phyloP scores from a whole-genome alignment of 139 green algal species.

The Volvox reticuliferus region DNA sequence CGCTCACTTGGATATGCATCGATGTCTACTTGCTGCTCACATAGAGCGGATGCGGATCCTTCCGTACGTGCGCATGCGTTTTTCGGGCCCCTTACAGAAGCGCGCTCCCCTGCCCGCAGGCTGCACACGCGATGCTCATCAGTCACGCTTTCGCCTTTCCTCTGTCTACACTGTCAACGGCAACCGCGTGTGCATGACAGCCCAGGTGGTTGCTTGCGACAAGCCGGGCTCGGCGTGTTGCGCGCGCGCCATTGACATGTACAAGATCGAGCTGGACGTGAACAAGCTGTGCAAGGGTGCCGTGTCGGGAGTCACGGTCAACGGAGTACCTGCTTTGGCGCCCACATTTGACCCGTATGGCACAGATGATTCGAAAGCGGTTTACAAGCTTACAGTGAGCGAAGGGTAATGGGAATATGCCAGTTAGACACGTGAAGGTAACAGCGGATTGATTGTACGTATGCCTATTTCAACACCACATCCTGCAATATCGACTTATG shows the following conservation, averaged over 20 bases:
- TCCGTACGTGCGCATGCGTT: too few relatives aligned
- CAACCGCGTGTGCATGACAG: constrained; percentile 30
- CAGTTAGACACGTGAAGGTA: too few relatives aligned
- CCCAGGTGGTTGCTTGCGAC: background rate
- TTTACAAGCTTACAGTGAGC: constrained; percentile 28
- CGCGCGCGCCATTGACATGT: constrained; percentile 20
- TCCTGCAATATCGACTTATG: too few relatives aligned
- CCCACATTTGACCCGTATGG: constrained; percentile 20
- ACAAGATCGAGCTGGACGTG: constrained; percentile 47
- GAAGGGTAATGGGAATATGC: too few relatives aligned
- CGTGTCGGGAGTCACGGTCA: background rate
- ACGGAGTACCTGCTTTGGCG: background rate
- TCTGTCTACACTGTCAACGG: background rate
- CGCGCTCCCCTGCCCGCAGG: background rate
- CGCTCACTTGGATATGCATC: too few relatives aligned
- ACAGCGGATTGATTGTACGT: too few relatives aligned
- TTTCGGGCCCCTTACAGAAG: too few relatives aligned
- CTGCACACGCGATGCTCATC: constrained; percentile 17
- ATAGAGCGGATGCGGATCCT: too few relatives aligned
- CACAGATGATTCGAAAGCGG: constrained; percentile 3
- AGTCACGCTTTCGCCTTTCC: constrained; percentile 47
- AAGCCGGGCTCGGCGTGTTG: constrained; percentile 8
- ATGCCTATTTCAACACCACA: too few relatives aligned
- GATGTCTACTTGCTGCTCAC: too few relatives aligned
- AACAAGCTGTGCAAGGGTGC: constrained; percentile 22